These are phyloP conservation scores for Russula lepida DNA, from an alignment of 768 basidiomycete species.

Conservation along the genomic window DNA sequence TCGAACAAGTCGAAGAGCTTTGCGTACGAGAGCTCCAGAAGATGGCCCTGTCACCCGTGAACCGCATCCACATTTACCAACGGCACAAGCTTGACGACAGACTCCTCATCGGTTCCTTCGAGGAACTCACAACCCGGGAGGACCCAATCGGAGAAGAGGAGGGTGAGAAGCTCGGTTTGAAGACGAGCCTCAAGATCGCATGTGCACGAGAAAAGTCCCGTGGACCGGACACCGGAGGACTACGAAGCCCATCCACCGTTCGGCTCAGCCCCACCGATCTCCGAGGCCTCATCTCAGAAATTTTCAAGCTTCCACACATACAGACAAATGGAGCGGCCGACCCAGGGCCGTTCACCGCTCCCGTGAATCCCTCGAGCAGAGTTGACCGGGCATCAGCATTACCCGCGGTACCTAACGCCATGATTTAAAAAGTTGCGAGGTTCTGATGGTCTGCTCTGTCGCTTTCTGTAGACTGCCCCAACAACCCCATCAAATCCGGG, in stretches of 20 bases:
- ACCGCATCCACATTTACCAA: conserved; percentile 35
- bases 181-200: conserved; percentile 32
- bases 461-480: conserved; percentile 3
- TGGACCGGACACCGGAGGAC: conserved; percentile 1
- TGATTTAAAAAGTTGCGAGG: not conserved
- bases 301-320: conserved; percentile 2
- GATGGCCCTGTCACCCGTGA: conserved; percentile 29
- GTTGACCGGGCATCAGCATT: conserved; percentile 5
- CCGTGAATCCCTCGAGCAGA: not conserved
- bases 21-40: conserved; percentile 34
- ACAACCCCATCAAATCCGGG: conserved; percentile 3
- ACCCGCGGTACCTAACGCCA: not conserved
- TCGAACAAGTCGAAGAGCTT: conserved; percentile 33
- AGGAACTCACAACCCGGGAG: conserved; percentile 31
- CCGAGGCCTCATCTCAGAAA: not conserved
- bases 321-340: not conserved
- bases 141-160: conserved; percentile 33
- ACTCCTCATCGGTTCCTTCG: conserved; percentile 32
- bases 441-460: not conserved
- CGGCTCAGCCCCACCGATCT: not conserved
- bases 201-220: conserved; percentile 31
- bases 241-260: conserved; percentile 7
- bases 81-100: conserved; percentile 28
- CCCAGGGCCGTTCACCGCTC: not conserved
- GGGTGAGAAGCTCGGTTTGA: conserved; percentile 35